These are phyloP conservation scores for Phytophthora ohioensis DNA, from an alignment of 352 stramenopile species.

Conservation along the genomic window DNA sequence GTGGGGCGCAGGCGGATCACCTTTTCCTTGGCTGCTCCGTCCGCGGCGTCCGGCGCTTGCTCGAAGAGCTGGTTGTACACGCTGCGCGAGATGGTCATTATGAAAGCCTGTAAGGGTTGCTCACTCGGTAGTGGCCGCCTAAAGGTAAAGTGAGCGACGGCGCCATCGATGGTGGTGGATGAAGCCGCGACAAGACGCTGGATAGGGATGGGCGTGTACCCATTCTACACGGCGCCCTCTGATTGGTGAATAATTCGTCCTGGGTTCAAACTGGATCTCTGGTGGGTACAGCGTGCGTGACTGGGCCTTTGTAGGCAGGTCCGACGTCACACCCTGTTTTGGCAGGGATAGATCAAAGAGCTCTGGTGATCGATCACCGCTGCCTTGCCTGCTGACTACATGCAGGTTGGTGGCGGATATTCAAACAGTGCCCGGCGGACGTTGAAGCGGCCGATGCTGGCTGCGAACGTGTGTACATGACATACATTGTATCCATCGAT, in stretches of 20 bases:
- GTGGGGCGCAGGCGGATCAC: constrained; percentile 83
- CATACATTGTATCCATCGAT: constrained; percentile 1
- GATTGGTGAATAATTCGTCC: constrained; percentile 9
- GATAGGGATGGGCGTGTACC: constrained; percentile 36
- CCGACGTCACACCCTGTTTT: too few species aligned
- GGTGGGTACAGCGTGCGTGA: constrained; percentile 14
- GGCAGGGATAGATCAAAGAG: too few species aligned
- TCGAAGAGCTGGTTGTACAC: constrained; percentile 90
- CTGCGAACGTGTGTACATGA: background rate
- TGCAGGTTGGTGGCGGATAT: background rate
- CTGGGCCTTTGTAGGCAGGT: constrained; percentile 19
- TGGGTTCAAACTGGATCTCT: constrained; percentile 38
- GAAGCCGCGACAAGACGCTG: constrained; percentile 22
- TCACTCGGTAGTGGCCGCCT: constrained; percentile 2
- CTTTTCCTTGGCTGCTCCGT: constrained; percentile 52
- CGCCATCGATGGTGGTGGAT: constrained; percentile 33
- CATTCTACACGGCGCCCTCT: constrained; percentile 21
- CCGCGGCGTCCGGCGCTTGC: constrained; percentile 45
- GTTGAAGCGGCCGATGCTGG: background rate
- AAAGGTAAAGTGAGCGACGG: constrained; percentile 24
- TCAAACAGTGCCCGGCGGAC: background rate
- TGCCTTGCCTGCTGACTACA: too few species aligned
- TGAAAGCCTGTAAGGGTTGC: constrained; percentile 5
- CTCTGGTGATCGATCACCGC: too few species aligned
- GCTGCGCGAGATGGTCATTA: constrained; percentile 85